These are phyloP conservation scores for Exserohilum turcica DNA, from an alignment of 2,329 filamentous ascomycete genomes.

Conservation along the genomic window DNA sequence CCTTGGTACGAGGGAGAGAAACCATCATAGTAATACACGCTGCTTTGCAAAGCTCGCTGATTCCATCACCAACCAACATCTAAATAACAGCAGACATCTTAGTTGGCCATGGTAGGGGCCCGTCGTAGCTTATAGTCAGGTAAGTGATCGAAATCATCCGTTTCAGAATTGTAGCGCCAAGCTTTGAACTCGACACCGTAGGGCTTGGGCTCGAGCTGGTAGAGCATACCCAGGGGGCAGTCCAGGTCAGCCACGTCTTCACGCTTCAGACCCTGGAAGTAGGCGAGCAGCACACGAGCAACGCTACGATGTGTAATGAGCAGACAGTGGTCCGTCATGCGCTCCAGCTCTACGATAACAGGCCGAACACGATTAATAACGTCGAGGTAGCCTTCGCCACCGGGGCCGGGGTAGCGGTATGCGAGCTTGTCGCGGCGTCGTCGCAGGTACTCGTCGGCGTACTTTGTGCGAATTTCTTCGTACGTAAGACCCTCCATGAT, in stretches of 20 bases:
- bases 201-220: slow-evolving; percentile 94
- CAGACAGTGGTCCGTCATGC: slow-evolving; percentile 93
- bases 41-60: too few species aligned
- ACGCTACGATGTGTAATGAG: slow-evolving; percentile 93
- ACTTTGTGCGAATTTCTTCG: slow-evolving; percentile 78
- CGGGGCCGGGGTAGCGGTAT: slow-evolving; percentile 95
- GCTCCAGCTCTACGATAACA: slow-evolving; percentile 95
- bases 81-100: neutral
- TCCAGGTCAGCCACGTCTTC: slow-evolving; percentile 94
- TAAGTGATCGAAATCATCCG: slow-evolving; percentile 81
- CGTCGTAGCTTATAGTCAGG: slow-evolving; percentile 79
- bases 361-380: slow-evolving; percentile 94
- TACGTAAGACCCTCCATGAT: slow-evolving; percentile 96
- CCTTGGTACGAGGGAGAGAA: neutral
- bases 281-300: slow-evolving; percentile 88
- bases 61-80: neutral
- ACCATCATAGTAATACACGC: slow-evolving; percentile 12
- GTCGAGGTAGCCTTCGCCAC: slow-evolving; percentile 94
- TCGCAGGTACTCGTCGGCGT: slow-evolving; percentile 79
- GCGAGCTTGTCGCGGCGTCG: slow-evolving; percentile 86
- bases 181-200: slow-evolving; percentile 98
- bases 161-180: slow-evolving; percentile 82
- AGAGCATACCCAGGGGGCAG: slow-evolving; percentile 90
- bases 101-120: slow-evolving; percentile 45
- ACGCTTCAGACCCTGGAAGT: slow-evolving; percentile 90